Evolutionary conservation across 2,329 filamentous ascomycete genomes (phyloP), one percentile per base, ranked within the genome.

Genomic region (Teratosphaeriaceae sp.): DNA sequence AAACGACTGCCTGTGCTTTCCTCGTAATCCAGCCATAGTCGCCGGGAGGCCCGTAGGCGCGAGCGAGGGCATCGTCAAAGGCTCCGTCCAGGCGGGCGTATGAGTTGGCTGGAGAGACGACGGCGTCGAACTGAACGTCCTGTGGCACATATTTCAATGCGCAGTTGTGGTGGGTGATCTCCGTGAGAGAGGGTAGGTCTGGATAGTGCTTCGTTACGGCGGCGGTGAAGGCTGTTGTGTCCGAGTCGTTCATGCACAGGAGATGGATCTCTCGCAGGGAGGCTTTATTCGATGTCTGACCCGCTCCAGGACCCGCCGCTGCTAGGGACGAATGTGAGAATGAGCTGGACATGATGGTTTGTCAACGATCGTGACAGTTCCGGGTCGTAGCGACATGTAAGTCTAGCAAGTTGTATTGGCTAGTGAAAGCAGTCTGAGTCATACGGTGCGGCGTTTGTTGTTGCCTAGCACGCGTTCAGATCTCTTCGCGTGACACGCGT

Each of bases 31-130:
- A 38, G 35, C 12, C 19, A 15, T 38, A 38, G 22, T 38, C 35
- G 4, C 22, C 35, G 8, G 5, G 19, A 3, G 35, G 35, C 12
- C 35, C 35, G n/a, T 38, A 38, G 21, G 20, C 35, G 19, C 35
- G 35, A 4, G 35, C 35, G 22, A 38, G 35, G 19, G 35, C 35
- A 20, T 38, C 35, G 35, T 38, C 35, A 20, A 38, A 38, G 4
- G 35, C 35, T 18, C 35, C 35, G 35, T 38, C 35, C 21, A 38
- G 35, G n/a, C 35, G 19, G 4, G 35, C 35, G 35, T 38, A 38
- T 7, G 20, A 23, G 35, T 38, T 38, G 11, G 35, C 35, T 7
- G 35, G 35, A 4, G 35, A 38, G 35, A 38, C 35, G 12, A 38
- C 35, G 19, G 35, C 35, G 35, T 38, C 35, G 35, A 38, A 38